Percentiles rank a stretch among this genome's conserved stretches.
Evolutionary conservation across 495 filamentous ascomycete species (phyloP).

Genomic region (Xylaria telfairii): DNA sequence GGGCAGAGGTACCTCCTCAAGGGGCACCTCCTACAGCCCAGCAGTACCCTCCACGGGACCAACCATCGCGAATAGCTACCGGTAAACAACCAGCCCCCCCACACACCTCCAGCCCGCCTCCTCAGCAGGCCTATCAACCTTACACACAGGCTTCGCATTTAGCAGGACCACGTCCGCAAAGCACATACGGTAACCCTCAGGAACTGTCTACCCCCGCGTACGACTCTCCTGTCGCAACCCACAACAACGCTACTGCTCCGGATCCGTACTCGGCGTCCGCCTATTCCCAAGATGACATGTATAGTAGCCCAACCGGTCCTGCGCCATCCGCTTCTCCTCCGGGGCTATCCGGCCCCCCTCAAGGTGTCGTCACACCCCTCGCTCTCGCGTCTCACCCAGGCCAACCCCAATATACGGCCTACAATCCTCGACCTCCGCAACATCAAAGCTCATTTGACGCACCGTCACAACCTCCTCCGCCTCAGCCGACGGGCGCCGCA

Average conservation of each 20-base stretch:
- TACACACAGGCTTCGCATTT: slow-evolving; percentile 53
- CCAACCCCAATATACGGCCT: slow-evolving; percentile 49
- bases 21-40: slow-evolving; percentile 36
- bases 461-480: slow-evolving; percentile 53
- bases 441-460: slow-evolving; percentile 46
- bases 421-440: slow-evolving; percentile 52
- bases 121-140: slow-evolving; percentile 44
- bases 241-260: slow-evolving; percentile 52
- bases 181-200: slow-evolving; percentile 78
- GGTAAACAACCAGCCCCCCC: slow-evolving; percentile 55
- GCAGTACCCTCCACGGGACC: slow-evolving; percentile 48
- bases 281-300: slow-evolving; percentile 66
- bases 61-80: slow-evolving; percentile 50
- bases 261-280: slow-evolving; percentile 64
- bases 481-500: slow-evolving; percentile 43
- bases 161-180: slow-evolving; percentile 65
- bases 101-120: slow-evolving; percentile 53
- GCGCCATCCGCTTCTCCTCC: slow-evolving; percentile 33
- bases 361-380: slow-evolving; percentile 36
- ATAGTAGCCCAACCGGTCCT: slow-evolving; percentile 42
- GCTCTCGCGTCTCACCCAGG: slow-evolving; percentile 36
- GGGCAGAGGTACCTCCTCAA: slow-evolving; percentile 51
- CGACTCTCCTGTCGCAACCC: slow-evolving; percentile 74
- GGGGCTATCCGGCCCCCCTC: slow-evolving; percentile 34
- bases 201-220: slow-evolving; percentile 86